These are phyloP conservation scores for Falciphora oryzae DNA, from an alignment of 2,329 filamentous ascomycete species.

Conservation along the genomic window DNA sequence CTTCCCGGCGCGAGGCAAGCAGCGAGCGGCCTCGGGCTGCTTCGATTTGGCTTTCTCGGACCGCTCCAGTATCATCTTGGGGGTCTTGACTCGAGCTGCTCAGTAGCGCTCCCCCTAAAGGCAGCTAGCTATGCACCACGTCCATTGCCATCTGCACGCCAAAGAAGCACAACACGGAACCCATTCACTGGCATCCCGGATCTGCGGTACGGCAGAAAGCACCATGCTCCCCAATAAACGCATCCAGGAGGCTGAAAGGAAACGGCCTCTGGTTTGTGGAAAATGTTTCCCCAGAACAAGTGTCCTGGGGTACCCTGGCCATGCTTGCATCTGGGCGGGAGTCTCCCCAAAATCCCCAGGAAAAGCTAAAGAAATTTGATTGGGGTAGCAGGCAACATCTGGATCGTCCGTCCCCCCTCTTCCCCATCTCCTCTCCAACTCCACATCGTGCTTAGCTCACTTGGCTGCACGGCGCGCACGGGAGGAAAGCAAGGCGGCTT, in stretches of 20 bases:
- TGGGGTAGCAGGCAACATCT: not conserved
- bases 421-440: not conserved
- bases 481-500: no score
- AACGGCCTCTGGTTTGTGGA: slow-evolving; percentile 10
- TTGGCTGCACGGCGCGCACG: no score
- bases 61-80: not conserved
- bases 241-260: not conserved
- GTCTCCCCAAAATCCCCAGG: not conserved
- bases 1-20: not conserved
- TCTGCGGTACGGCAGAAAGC: no score
- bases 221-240: no score
- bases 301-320: not conserved
- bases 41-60: not conserved
- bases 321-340: not conserved
- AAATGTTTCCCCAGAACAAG: not conserved
- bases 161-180: no score
- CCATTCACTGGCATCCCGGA: no score
- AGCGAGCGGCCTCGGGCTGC: not conserved
- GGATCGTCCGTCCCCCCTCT: not conserved
- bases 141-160: no score
- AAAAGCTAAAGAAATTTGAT: not conserved
- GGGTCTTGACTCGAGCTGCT: not conserved
- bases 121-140: no score
- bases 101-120: no score
- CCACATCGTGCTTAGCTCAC: not conserved